phyloP scores from a whole-genome alignment of 78 protist genomes.

The Bodo saltans region DNA sequence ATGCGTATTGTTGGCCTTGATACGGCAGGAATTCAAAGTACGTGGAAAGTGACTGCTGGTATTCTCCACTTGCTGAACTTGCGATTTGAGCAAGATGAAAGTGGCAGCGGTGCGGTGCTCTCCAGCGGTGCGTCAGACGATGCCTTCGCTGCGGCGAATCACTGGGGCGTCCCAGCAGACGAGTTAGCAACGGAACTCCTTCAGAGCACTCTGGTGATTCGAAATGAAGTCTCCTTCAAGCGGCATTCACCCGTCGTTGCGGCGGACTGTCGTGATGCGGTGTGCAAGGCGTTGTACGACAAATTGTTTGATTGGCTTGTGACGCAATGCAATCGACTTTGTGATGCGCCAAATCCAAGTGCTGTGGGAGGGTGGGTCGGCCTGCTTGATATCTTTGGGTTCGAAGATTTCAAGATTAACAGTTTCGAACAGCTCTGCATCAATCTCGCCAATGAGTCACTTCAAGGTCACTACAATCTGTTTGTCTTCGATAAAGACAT shows the following conservation, averaged over 20 bases:
- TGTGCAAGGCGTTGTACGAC: constrained; percentile 77
- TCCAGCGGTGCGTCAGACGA: background rate
- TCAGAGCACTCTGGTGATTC: background rate
- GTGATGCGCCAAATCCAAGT: too few species aligned
- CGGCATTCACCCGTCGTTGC: constrained; percentile 39
- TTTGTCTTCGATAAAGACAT: constrained; percentile 76
- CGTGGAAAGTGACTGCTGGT: constrained; percentile 21
- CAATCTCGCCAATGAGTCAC: constrained; percentile 62
- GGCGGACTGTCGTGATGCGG: constrained; percentile 57
- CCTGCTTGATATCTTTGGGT: constrained; percentile 86
- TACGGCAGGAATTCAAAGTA: background rate
- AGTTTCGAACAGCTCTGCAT: constrained; percentile 85
- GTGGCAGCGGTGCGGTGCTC: background rate
- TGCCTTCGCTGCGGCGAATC: background rate
- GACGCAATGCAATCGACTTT: constrained; percentile 36
- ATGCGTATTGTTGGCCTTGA: constrained; percentile 19
- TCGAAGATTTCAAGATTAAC: constrained; percentile 74
- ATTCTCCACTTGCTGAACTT: constrained; percentile 20
- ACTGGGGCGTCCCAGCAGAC: background rate
- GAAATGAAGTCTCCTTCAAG: background rate
- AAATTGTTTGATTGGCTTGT: constrained; percentile 69
- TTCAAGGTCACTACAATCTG: constrained; percentile 82
- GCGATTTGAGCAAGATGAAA: background rate
- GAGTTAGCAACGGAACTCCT: background rate
- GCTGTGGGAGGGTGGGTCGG: constrained; percentile 73